Base-by-base conservation (phyloP, 257 asterid genomes). In the Salvia splendens region DNA sequence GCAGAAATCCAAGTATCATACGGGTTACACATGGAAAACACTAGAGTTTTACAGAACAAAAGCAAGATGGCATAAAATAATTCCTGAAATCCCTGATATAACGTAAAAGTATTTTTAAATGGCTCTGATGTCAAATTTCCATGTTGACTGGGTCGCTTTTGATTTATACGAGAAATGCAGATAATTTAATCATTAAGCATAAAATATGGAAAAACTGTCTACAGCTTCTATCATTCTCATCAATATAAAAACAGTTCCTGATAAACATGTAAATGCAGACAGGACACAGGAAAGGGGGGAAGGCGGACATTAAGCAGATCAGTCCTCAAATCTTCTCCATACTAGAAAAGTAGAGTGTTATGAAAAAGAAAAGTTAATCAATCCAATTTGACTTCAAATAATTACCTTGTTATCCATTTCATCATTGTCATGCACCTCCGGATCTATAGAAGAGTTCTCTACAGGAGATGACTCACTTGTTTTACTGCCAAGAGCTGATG, bases 321-420 rank as follows among this genome's bases (percentile, higher is more conserved):
- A 12, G 10, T 5, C 38, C 49, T 14, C 5, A 35, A 35, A 6
- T 64, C 70, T 42, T 41, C 24, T 12, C 48, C 40, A 58, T 59
- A 57, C 17, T 56, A 51, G 67, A 64, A 57, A 64, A 43, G 28
- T 65, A 63, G 42, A 60, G 64, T n/a, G 12, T 35, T 36, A 47
- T 50, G 17, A 50, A 42, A 45, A 56, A 24, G 30, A 24, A 24
- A 24, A 24, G 30, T 3, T 24, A 2, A 24, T 24, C 30, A 1
- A 24, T 0, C 30, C 30, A 33, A 2, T 46, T 36, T 43, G 60
- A 80, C 67, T 43, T 56, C 14, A 69, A 40, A 51, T 43, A 36
- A 12, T 70, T 84, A 93, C 99, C 96, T 47, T 69, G 56, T 69
- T 77, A 61, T 80, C 67, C 71, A 68, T 78, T 78, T 68, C 83